phyloP scores from a whole-genome alignment of 1,139 yeast species.

The Debaryomycetaceae sp. region DNA sequence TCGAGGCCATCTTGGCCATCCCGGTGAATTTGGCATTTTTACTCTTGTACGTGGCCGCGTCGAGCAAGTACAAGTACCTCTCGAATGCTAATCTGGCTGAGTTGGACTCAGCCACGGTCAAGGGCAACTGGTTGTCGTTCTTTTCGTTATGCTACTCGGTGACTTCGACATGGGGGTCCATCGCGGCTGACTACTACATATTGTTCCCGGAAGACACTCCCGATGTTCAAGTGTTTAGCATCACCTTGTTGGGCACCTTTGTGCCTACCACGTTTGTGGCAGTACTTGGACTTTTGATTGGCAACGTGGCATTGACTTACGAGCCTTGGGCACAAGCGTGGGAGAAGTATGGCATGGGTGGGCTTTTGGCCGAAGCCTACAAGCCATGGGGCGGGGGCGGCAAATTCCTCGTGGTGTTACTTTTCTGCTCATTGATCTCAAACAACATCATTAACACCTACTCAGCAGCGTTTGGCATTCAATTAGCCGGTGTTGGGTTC shows the following conservation, averaged over 20 bases:
- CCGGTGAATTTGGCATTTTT: conserved; percentile 70
- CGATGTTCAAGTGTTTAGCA: conserved; percentile 47
- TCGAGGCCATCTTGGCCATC: conserved; percentile 64
- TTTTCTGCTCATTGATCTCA: conserved; percentile 71
- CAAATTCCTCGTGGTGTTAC: conserved; percentile 63
- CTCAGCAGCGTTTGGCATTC: conserved; percentile 79
- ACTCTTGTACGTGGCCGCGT: conserved; percentile 64
- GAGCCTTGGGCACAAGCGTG: conserved; percentile 59
- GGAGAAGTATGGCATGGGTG: conserved; percentile 67
- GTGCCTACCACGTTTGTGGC: conserved; percentile 80
- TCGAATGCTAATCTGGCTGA: conserved; percentile 36
- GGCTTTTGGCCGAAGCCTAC: conserved; percentile 64
- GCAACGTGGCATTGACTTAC: conserved; percentile 63
- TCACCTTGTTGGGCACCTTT: conserved; percentile 67
- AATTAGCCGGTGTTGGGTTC: conserved; percentile 59
- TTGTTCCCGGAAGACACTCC: conserved; percentile 75
- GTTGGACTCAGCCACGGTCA: conserved; percentile 28
- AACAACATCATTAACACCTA: conserved; percentile 80
- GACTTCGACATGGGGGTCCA: conserved; percentile 88
- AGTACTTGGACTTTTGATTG: conserved; percentile 65
- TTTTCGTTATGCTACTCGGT: conserved; percentile 74
- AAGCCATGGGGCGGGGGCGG: conserved; percentile 79
- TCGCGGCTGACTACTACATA: conserved; percentile 81
- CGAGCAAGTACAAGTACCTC: conserved; percentile 45
- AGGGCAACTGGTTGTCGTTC: conserved; percentile 70